These are phyloP conservation scores for Taphrina flavorubra DNA, from an alignment of 1,139 yeast species.

Conservation along the genomic window DNA sequence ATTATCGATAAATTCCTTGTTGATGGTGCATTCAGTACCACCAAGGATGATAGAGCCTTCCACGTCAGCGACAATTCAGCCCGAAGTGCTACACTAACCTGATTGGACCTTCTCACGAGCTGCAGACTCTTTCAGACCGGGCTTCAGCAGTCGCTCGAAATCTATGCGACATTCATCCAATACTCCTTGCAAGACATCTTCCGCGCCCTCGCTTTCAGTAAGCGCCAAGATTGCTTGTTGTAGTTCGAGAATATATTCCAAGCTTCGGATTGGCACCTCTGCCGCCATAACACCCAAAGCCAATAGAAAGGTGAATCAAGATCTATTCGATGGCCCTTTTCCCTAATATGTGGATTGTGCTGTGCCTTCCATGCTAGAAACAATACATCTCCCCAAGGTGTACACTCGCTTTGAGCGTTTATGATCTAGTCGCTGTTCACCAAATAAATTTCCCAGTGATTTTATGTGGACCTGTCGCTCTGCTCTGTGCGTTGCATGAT, in stretches of 20 bases:
- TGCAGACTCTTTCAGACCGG: neutral
- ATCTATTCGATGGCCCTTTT: too few relatives aligned
- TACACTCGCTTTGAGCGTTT: too few relatives aligned
- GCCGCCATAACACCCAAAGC: neutral
- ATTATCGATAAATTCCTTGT: constrained; percentile 40
- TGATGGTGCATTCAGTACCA: constrained; percentile 19
- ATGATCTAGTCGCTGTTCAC: too few relatives aligned
- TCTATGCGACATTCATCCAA: constrained; percentile 7
- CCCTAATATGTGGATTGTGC: too few relatives aligned
- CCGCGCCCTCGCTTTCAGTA: neutral
- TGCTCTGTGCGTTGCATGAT: too few relatives aligned
- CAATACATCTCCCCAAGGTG: too few relatives aligned
- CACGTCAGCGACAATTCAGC: constrained; percentile 1
- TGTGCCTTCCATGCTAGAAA: too few relatives aligned
- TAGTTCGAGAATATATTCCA: neutral
- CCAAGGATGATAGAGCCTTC: constrained; percentile 16
- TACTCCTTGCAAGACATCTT: neutral
- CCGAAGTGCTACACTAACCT: neutral
- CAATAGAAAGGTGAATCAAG: too few relatives aligned
- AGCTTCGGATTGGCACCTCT: neutral
- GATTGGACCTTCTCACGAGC: constrained; percentile 9
- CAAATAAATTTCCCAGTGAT: too few relatives aligned
- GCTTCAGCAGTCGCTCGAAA: neutral
- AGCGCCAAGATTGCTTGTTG: neutral
- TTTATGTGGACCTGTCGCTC: too few relatives aligned